phyloP scores from a whole-genome alignment of 345 rosid genomes.

The Populus davidiana region DNA sequence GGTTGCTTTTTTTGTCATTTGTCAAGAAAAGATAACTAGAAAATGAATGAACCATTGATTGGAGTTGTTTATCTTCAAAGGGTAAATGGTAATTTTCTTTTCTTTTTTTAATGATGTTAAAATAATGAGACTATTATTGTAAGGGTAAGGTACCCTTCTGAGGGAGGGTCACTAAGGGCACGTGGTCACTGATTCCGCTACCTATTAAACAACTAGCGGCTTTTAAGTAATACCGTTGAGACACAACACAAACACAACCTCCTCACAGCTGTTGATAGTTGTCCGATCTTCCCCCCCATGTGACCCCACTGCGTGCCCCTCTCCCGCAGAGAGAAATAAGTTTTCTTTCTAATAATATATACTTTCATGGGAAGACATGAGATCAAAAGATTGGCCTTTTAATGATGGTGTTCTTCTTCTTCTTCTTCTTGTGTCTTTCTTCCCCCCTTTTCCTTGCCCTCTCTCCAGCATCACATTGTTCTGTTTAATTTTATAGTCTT shows the following conservation, averaged over 20 bases:
- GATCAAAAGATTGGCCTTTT: background rate
- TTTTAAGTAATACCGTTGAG: constrained; percentile 82
- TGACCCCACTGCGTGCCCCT: constrained; percentile 46
- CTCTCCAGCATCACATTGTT: background rate
- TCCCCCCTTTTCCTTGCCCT: background rate
- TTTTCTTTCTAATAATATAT: background rate
- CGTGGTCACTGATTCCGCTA: constrained; percentile 48
- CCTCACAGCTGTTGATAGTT: constrained; percentile 78
- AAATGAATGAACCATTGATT: too few relatives aligned
- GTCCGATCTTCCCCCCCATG: constrained; percentile 53
- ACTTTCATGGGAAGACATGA: background rate
- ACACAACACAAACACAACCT: constrained; percentile 25
- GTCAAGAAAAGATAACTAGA: too few relatives aligned
- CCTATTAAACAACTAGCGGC: constrained; percentile 49
- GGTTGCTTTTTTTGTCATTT: too few relatives aligned
- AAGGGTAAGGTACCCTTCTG: constrained; percentile 15
- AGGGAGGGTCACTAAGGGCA: constrained; percentile 44
- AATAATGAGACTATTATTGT: constrained; percentile 19
- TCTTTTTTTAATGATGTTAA: too few relatives aligned
- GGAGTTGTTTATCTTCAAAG: background rate
- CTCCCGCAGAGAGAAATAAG: constrained; percentile 2
- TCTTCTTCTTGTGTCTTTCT: background rate
- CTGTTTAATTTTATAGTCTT: background rate
- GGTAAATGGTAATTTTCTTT: too few relatives aligned
- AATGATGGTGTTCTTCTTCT: background rate